Evolutionary conservation across 495 filamentous ascomycete species (phyloP).

Genomic region (Aspergillus indologenus): DNA sequence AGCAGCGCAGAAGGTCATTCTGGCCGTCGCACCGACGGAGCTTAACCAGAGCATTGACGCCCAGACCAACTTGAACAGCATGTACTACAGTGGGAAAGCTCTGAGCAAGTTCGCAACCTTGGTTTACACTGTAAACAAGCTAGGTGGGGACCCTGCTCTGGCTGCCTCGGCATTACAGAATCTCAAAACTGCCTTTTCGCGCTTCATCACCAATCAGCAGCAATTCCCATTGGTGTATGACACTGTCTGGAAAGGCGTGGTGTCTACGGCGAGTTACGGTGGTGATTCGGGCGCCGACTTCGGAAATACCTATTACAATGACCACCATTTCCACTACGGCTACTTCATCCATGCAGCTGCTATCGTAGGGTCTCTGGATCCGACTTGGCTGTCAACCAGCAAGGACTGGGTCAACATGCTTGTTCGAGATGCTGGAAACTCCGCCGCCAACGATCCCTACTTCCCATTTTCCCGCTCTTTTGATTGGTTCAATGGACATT

Average conservation of each 20-base stretch:
- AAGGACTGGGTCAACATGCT: constrained; percentile 78
- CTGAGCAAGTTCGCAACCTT: constrained; percentile 82
- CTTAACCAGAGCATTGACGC: constrained; percentile 64
- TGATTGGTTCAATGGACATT: constrained; percentile 95
- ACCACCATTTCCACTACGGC: constrained; percentile 91
- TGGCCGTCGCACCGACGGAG: constrained; percentile 59
- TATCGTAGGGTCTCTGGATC: constrained; percentile 78
- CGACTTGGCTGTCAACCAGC: constrained; percentile 68
- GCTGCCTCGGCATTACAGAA: constrained; percentile 60
- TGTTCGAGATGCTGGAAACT: constrained; percentile 76
- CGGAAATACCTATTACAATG: constrained; percentile 85
- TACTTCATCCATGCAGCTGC: constrained; percentile 92
- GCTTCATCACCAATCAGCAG: constrained; percentile 75
- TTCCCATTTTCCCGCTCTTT: constrained; percentile 88
- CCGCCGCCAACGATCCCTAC: constrained; percentile 61
- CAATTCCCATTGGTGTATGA: constrained; percentile 79
- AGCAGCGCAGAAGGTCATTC: constrained; percentile 52
- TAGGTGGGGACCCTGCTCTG: constrained; percentile 58
- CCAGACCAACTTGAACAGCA: constrained; percentile 77
- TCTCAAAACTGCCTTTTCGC: constrained; percentile 72
- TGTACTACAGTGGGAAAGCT: constrained; percentile 95
- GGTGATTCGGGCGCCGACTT: constrained; percentile 72
- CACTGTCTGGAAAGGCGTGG: constrained; percentile 77
- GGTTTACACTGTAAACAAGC: constrained; percentile 63
- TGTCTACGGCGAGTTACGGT: constrained; percentile 79